These are phyloP conservation scores for Sclerotinia glacialis DNA, from an alignment of 2,329 filamentous ascomycete genomes.

Conservation along the genomic window DNA sequence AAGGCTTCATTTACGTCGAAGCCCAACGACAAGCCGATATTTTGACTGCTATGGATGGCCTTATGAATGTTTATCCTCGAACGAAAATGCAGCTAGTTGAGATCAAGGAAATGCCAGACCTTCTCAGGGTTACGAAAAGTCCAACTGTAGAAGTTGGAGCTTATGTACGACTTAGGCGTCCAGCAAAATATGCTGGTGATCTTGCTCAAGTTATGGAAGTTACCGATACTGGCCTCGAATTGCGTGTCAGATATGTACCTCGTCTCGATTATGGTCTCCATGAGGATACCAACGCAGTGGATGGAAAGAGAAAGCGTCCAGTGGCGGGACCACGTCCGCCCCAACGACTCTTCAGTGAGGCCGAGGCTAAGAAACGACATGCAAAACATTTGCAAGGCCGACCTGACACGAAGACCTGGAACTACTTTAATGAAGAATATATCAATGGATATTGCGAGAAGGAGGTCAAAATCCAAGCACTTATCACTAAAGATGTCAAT, in stretches of 20 bases:
- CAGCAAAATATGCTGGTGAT: constrained; percentile 80
- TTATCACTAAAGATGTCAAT: constrained; percentile 86
- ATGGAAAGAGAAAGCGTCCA: constrained; percentile 73
- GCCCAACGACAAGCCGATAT: constrained; percentile 85
- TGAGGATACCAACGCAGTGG: constrained; percentile 61
- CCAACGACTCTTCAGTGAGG: constrained; percentile 87
- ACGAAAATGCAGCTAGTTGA: constrained; percentile 85
- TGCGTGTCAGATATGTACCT: constrained; percentile 82
- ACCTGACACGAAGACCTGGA: constrained; percentile 63
- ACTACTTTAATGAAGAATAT: constrained; percentile 84
- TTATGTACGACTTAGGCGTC: constrained; percentile 84
- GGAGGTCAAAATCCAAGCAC: constrained; percentile 83
- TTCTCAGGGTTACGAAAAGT: constrained; percentile 86
- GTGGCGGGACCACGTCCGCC: constrained; percentile 69
- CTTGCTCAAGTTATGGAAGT: constrained; percentile 90
- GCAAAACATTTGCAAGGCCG: constrained; percentile 55
- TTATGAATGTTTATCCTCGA: constrained; percentile 86
- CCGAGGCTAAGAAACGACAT: constrained; percentile 86
- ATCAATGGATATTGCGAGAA: constrained; percentile 91
- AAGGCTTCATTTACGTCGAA: constrained; percentile 93
- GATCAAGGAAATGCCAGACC: constrained; percentile 95
- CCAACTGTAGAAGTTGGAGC: constrained; percentile 81
- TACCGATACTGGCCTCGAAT: constrained; percentile 87
- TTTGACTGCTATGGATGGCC: constrained; percentile 73
- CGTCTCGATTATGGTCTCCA: constrained; percentile 87